Percentiles rank a stretch among this genome's conserved stretches.
Evolutionary conservation across 1,139 yeast species (phyloP).

Genomic region (Scheffersomyces cryptocercus): DNA sequence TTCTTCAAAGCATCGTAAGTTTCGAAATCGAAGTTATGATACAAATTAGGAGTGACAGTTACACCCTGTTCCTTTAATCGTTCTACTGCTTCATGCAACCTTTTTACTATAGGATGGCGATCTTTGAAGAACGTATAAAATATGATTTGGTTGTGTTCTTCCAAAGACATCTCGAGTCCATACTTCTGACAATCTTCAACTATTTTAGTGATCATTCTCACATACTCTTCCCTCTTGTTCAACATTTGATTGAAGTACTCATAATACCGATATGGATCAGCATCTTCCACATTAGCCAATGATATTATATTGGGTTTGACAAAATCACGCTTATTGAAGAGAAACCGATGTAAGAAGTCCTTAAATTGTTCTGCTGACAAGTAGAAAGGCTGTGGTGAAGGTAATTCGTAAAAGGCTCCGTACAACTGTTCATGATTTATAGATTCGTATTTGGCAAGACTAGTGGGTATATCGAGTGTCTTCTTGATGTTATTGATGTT

Average conservation of each 20-base stretch:
- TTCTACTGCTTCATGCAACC: conserved; percentile 7
- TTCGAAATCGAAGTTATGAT: conserved; percentile 19
- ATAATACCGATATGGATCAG: conserved; percentile 3
- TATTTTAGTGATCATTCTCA: conserved; percentile 22
- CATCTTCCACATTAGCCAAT: conserved; percentile 5
- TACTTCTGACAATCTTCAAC: conserved; percentile 27
- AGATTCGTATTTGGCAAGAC: conserved; percentile 13
- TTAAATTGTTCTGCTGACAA: conserved; percentile 39
- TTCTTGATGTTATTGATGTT: conserved; percentile 6
- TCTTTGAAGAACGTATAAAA: conserved; percentile 35
- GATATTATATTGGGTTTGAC: conserved; percentile 23
- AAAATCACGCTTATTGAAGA: conserved; percentile 20
- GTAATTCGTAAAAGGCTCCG: conserved; percentile 35
- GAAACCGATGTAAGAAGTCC: conserved; percentile 31
- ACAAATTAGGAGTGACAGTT: background rate
- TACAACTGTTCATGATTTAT: conserved; percentile 30
- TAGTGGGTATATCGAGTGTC: background rate
- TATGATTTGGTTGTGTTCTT: conserved; percentile 32
- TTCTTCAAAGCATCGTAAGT: conserved; percentile 18
- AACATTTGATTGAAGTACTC: conserved; percentile 18
- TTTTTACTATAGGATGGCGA: conserved; percentile 17
- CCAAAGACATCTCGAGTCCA: conserved; percentile 27
- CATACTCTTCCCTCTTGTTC: conserved; percentile 18
- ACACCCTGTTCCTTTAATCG: background rate
- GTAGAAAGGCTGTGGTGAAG: conserved; percentile 34